Evolutionary conservation across 768 basidiomycete genomes (phyloP).

Genomic region (Tylopilus subfusipes): DNA sequence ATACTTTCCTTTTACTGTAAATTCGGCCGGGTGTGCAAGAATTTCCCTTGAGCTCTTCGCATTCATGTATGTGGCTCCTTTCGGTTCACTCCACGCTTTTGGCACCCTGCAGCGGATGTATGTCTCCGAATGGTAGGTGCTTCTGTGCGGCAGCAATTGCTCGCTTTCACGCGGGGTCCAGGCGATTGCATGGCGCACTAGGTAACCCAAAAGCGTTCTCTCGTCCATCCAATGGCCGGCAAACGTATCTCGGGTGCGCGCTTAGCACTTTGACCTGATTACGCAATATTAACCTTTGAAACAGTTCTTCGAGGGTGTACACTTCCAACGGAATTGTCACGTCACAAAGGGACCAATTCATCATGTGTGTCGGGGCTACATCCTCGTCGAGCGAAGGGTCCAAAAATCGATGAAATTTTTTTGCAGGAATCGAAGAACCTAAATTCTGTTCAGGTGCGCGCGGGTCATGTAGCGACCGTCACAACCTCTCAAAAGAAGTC

Average conservation of each 20-base stretch:
- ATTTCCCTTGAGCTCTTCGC: neutral
- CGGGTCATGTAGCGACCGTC: neutral
- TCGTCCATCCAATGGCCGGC: neutral
- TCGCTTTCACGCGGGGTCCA: neutral
- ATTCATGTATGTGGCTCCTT: too few relatives aligned
- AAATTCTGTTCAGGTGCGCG: neutral
- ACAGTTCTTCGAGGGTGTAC: neutral
- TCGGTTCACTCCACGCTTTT: neutral
- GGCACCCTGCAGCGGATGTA: neutral
- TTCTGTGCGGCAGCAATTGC: neutral
- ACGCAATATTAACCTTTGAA: neutral
- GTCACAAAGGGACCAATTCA: neutral
- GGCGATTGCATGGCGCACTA: too few relatives aligned
- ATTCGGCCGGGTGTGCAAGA: neutral
- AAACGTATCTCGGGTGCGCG: neutral
- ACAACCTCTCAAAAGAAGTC: neutral
- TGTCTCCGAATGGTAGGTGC: neutral
- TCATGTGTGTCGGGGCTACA: neutral
- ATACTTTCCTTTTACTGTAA: neutral
- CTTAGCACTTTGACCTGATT: neutral
- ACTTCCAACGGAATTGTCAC: neutral
- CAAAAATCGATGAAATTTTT: neutral
- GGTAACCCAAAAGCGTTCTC: neutral
- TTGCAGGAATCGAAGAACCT: neutral
- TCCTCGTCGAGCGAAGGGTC: neutral